Conservation (phyloP, 1,284 basidiomycete species). For the Wolfiporia cocos region DNA sequence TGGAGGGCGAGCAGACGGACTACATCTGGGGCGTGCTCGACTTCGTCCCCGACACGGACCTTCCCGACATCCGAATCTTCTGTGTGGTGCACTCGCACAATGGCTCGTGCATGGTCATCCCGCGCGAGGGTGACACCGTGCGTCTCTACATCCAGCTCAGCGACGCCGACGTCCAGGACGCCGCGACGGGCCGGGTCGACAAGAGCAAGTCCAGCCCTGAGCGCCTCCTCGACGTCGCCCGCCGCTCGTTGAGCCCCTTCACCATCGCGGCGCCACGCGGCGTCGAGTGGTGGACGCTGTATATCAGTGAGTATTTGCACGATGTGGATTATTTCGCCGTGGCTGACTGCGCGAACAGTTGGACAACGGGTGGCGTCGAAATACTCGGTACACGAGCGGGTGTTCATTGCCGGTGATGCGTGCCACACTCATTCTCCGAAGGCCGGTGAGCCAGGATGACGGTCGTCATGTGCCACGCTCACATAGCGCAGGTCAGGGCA, state of each 20-base stretch:
- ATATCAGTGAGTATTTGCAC: slow-evolving; percentile 37
- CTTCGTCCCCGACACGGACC: slow-evolving; percentile 63
- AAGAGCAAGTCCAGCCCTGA: slow-evolving; percentile 54
- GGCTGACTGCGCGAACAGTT: slow-evolving; percentile 28
- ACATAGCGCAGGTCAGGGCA: slow-evolving; percentile 45
- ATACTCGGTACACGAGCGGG: slow-evolving; percentile 61
- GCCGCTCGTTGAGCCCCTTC: slow-evolving; percentile 66
- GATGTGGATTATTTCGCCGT: background rate
- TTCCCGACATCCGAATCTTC: slow-evolving; percentile 76
- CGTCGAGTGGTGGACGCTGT: slow-evolving; percentile 80
- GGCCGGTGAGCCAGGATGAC: background rate
- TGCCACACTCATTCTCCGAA: slow-evolving; percentile 5
- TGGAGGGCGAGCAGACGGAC: slow-evolving; percentile 73
- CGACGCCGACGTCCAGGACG: slow-evolving; percentile 41
- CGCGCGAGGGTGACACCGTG: slow-evolving; percentile 66
- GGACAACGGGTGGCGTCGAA: slow-evolving; percentile 73
- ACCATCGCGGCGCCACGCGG: slow-evolving; percentile 47
- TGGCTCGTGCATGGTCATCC: slow-evolving; percentile 66
- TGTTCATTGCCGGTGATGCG: slow-evolving; percentile 51
- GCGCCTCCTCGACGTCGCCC: slow-evolving; percentile 59
- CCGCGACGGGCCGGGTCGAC: slow-evolving; percentile 51
- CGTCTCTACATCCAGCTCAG: slow-evolving; percentile 74
- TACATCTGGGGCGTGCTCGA: slow-evolving; percentile 80
- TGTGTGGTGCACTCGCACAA: slow-evolving; percentile 54
- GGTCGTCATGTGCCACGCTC: background rate